Conservation (phyloP, 306 rosid genomes). For the Glycine tomentella region DNA sequence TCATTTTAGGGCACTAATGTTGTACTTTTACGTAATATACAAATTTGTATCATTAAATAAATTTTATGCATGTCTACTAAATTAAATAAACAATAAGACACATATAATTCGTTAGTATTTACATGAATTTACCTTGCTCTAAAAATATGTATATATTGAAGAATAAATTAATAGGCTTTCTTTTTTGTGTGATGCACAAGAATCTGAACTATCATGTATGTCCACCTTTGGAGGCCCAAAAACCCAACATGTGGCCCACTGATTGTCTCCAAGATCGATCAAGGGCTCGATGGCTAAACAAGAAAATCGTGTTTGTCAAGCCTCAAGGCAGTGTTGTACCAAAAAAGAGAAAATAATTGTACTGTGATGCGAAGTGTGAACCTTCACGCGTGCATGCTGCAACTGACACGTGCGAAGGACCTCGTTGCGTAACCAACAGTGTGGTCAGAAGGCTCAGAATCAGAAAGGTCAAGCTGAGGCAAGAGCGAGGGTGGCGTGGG, state of each 20-base stretch:
- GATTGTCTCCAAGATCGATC: constrained; percentile 27
- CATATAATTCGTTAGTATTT: too few species aligned
- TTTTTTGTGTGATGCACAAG: background rate
- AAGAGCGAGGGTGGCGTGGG: too few species aligned
- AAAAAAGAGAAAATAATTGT: background rate
- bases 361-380: constrained; percentile 13
- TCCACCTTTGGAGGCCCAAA: constrained; percentile 55
- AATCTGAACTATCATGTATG: constrained; percentile 30
- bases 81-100: too few species aligned
- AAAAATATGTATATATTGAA: background rate
- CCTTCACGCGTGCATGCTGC: constrained; percentile 39
- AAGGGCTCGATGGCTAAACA: constrained; percentile 30
- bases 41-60: too few species aligned
- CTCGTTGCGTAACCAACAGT: constrained; percentile 43
- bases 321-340: background rate
- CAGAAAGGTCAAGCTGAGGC: background rate
- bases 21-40: too few species aligned
- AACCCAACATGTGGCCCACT: constrained; percentile 55
- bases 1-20: too few species aligned
- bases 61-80: too few species aligned
- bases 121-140: background rate
- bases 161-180: background rate
- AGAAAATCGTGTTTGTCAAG: constrained; percentile 4
- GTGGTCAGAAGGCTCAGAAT: constrained; percentile 23
- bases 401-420: constrained; percentile 52